Conservation (phyloP, 352 stramenopile genomes). For the Pythium coloratum region DNA sequence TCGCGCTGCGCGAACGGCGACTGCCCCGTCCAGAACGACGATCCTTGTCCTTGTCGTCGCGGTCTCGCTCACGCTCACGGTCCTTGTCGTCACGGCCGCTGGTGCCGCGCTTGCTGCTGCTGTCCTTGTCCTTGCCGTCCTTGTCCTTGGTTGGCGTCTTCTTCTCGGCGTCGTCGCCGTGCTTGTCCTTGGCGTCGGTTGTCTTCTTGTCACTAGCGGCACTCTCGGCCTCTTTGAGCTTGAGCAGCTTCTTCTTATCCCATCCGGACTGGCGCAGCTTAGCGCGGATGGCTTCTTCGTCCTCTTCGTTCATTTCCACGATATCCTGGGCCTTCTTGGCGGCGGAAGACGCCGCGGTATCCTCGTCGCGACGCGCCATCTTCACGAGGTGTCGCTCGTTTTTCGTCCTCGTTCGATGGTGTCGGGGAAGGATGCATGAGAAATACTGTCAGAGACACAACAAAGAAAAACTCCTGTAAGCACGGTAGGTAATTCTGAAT, state of each 20-base stretch:
- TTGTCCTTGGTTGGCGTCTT: slow-evolving; percentile 18
- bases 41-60: slow-evolving; percentile 4
- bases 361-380: slow-evolving; percentile 13
- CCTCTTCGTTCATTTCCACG: slow-evolving; percentile 33
- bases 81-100: slow-evolving; percentile 9
- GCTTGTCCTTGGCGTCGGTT: slow-evolving; percentile 8
- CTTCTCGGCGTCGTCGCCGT: slow-evolving; percentile 24
- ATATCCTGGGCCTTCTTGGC: not conserved
- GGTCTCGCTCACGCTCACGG: slow-evolving; percentile 17
- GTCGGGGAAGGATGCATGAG: not conserved
- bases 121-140: slow-evolving; percentile 26
- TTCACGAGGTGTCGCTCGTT: not conserved
- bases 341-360: not conserved
- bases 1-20: slow-evolving; percentile 31
- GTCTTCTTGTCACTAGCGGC: not conserved
- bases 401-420: slow-evolving; percentile 6
- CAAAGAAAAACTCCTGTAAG: not conserved
- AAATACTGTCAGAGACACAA: slow-evolving; percentile 11
- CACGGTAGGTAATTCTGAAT: not conserved
- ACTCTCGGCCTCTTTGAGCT: slow-evolving; percentile 24
- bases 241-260: slow-evolving; percentile 51
- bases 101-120: slow-evolving; percentile 12
- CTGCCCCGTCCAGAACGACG: slow-evolving; percentile 18
- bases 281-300: slow-evolving; percentile 71
- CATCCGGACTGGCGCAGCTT: slow-evolving; percentile 71